Conservation (phyloP, 805 yeast genomes). For the Kuraishia ogatae region DNA sequence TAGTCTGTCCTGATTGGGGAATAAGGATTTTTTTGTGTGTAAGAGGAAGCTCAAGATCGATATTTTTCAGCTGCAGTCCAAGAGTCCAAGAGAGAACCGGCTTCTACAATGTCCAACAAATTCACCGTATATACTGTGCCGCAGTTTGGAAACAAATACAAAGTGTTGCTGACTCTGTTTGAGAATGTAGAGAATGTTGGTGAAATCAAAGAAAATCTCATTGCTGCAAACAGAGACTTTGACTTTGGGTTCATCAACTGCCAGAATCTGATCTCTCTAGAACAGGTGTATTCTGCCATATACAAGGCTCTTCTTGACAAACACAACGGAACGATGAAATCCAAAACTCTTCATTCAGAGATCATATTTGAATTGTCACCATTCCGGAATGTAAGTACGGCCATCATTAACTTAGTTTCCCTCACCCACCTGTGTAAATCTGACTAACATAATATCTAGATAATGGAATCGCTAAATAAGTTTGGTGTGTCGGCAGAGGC, state of each 20-base stretch:
- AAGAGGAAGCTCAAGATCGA: too few species aligned
- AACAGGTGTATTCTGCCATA: conserved; percentile 53
- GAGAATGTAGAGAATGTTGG: conserved; percentile 33
- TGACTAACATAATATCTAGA: conserved; percentile 13
- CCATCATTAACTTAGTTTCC: conserved; percentile 53
- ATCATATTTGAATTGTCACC: conserved; percentile 63
- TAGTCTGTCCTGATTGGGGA: too few species aligned
- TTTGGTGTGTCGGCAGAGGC: conserved; percentile 58
- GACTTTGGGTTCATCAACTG: conserved; percentile 65
- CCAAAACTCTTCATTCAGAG: conserved; percentile 66
- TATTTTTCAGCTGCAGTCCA: too few species aligned
- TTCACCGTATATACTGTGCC: background rate
- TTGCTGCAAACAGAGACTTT: conserved; percentile 35
- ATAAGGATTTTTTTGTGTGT: too few species aligned
- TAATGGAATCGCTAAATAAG: conserved; percentile 58
- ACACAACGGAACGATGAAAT: conserved; percentile 38
- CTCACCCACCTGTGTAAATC: too few species aligned
- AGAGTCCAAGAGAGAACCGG: too few species aligned
- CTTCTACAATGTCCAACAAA: background rate
- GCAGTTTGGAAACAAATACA: background rate
- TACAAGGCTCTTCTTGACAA: conserved; percentile 52
- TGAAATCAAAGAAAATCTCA: conserved; percentile 34
- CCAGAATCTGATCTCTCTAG: conserved; percentile 43
- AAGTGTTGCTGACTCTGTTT: background rate
- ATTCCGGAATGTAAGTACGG: conserved; percentile 51